Conservation (phyloP, 1,139 yeast genomes). For the Magnusiomyces ingens region DNA sequence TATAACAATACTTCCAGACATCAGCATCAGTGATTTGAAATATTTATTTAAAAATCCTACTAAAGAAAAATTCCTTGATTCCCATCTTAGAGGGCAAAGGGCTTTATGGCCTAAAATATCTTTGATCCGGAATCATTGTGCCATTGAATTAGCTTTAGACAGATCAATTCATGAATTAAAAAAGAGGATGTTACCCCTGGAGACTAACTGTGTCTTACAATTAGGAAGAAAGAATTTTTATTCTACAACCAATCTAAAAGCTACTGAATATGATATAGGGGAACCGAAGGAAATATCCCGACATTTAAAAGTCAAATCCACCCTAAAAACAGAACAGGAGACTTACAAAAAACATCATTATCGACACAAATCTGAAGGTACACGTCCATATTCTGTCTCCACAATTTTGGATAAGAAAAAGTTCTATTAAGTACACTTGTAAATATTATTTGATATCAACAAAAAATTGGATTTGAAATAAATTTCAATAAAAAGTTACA, state of each 20-base stretch:
- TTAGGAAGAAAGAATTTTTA: constrained; percentile 10
- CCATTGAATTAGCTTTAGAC: constrained; percentile 82
- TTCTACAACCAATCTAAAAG: constrained; percentile 13
- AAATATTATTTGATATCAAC: no score
- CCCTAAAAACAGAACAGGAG: background rate
- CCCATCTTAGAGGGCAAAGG: constrained; percentile 74
- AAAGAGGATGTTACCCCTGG: constrained; percentile 51
- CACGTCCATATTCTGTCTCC: background rate
- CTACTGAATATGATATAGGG: background rate
- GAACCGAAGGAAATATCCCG: background rate
- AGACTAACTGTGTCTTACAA: constrained; percentile 1
- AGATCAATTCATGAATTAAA: constrained; percentile 62
- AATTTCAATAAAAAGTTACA: background rate
- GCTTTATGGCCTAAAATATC: constrained; percentile 93
- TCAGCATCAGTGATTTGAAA: constrained; percentile 50
- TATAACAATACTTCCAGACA: constrained; percentile 81
- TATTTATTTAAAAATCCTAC: constrained; percentile 75
- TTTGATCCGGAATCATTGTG: constrained; percentile 78
- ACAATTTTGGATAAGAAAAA: background rate
- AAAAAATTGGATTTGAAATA: no score
- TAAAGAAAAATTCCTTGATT: constrained; percentile 61
- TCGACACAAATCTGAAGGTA: background rate
- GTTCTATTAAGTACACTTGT: background rate
- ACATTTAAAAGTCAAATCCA: no score
- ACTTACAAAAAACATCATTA: background rate